Evolutionary conservation across 768 basidiomycete genomes (phyloP).

Genomic region (Tricholoma saponaceum): DNA sequence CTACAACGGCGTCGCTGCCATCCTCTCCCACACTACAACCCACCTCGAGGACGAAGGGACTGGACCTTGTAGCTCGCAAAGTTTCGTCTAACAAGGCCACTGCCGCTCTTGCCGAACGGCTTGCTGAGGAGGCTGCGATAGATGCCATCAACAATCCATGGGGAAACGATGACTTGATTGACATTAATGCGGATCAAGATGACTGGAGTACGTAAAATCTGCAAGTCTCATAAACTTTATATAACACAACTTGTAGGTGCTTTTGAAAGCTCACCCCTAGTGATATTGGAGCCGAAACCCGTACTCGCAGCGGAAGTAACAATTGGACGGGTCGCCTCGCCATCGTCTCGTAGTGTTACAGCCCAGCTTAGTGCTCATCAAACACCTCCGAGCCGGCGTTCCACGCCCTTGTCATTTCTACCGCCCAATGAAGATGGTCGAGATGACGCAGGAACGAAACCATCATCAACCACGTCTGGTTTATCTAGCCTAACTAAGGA

Average conservation of each 20-base stretch:
- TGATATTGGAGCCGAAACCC: conserved; percentile 17
- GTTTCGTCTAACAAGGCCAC: conserved; percentile 28
- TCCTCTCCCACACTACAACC: conserved; percentile 13
- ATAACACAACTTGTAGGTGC: conserved; percentile 42
- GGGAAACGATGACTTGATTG: conserved; percentile 82
- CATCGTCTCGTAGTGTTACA: background rate
- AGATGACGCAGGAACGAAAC: conserved; percentile 8
- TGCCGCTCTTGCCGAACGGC: conserved; percentile 44
- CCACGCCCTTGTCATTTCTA: conserved; percentile 20
- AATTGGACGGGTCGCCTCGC: conserved; percentile 1
- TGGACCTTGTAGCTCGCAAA: conserved; percentile 69
- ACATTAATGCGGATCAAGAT: conserved; percentile 88
- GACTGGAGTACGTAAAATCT: conserved; percentile 80
- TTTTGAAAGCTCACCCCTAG: conserved; percentile 61
- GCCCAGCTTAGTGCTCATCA: background rate
- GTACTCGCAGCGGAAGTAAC: background rate
- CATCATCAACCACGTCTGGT: conserved; percentile 29
- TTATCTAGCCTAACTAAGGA: conserved; percentile 63
- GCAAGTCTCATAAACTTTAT: background rate
- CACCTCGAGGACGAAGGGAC: conserved; percentile 44
- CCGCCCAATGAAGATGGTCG: conserved; percentile 11
- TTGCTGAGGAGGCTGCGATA: conserved; percentile 50
- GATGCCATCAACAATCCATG: conserved; percentile 51
- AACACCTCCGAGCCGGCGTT: conserved; percentile 2
- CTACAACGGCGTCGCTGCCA: conserved; percentile 6